Conservation (phyloP, 1,284 basidiomycete species). For the Porogramme epimiltina region DNA sequence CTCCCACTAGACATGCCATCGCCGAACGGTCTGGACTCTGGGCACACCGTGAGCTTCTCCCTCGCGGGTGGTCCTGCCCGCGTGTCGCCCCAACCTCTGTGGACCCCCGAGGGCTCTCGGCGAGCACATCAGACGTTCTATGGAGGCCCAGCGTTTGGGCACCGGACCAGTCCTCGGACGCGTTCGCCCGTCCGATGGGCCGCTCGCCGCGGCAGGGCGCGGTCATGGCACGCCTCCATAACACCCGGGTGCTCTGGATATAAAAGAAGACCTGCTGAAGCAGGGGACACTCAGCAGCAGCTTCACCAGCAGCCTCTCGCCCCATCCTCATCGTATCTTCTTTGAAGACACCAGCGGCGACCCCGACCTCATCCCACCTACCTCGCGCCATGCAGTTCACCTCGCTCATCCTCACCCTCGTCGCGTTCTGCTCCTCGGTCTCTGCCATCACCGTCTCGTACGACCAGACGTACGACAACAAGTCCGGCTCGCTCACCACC, state of each 20-base stretch:
- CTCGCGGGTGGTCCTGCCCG: too few relatives aligned
- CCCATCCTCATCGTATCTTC: background rate
- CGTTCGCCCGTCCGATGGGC: too few relatives aligned
- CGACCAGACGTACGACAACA: constrained; percentile 45
- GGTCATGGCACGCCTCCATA: background rate
- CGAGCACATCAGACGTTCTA: too few relatives aligned
- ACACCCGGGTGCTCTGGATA: constrained; percentile 1
- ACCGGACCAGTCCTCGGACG: too few relatives aligned
- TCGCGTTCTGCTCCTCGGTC: constrained; percentile 25
- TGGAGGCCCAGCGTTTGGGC: too few relatives aligned
- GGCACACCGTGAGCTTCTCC: too few relatives aligned
- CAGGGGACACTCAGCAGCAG: background rate
- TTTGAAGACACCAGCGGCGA: background rate
- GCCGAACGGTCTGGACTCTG: too few relatives aligned
- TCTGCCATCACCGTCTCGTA: constrained; percentile 39
- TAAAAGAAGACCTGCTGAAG: constrained; percentile 2
- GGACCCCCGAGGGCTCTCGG: too few relatives aligned
- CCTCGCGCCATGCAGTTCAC: constrained; percentile 25
- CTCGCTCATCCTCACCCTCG: constrained; percentile 23
- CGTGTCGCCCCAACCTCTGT: too few relatives aligned
- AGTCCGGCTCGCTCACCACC: constrained; percentile 31
- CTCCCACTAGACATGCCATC: too few relatives aligned
- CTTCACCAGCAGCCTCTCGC: background rate
- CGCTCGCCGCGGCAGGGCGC: background rate
- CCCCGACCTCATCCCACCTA: background rate